phyloP scores from a whole-genome alignment of 306 rosid species.

The Pachyrhizus erosus region DNA sequence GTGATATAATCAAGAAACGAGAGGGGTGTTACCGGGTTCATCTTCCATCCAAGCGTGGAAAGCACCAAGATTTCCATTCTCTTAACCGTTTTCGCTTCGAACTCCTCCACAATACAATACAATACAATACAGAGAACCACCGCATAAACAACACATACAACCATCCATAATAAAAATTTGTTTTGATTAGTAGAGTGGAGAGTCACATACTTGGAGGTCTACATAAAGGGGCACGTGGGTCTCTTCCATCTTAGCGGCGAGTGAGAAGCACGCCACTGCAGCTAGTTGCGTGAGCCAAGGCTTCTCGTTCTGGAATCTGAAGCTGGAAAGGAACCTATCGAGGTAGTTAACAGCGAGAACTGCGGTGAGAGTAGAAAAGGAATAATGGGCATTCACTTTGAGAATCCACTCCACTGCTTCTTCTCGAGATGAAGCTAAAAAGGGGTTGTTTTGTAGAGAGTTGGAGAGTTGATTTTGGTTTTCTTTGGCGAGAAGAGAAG shows the following conservation, averaged over 20 bases:
- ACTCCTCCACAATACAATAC: slow-evolving; percentile 59
- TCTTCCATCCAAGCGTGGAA: slow-evolving; percentile 81
- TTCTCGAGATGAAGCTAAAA: slow-evolving; percentile 53
- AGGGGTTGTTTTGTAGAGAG: slow-evolving; percentile 12
- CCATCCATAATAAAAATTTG: too few relatives aligned
- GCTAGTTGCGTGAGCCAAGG: slow-evolving; percentile 86
- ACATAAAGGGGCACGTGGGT: slow-evolving; percentile 74
- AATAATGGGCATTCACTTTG: slow-evolving; percentile 58
- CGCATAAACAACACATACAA: neutral
- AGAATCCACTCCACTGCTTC: slow-evolving; percentile 75
- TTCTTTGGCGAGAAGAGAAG: slow-evolving; percentile 63
- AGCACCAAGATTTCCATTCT: slow-evolving; percentile 90
- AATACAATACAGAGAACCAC: neutral
- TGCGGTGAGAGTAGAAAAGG: slow-evolving; percentile 77
- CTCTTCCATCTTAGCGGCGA: slow-evolving; percentile 88
- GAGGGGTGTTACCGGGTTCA: slow-evolving; percentile 83
- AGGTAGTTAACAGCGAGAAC: slow-evolving; percentile 75
- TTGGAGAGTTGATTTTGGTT: slow-evolving; percentile 40
- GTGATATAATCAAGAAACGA: slow-evolving; percentile 76
- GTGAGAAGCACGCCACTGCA: slow-evolving; percentile 79
- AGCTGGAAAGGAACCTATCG: slow-evolving; percentile 66
- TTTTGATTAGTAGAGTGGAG: neutral
- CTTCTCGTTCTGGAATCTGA: slow-evolving; percentile 53
- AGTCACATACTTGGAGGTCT: slow-evolving; percentile 69
- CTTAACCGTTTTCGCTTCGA: slow-evolving; percentile 73